Base-by-base conservation (phyloP, 1,284 basidiomycete species). In the Cryptococcus sp. region DNA sequence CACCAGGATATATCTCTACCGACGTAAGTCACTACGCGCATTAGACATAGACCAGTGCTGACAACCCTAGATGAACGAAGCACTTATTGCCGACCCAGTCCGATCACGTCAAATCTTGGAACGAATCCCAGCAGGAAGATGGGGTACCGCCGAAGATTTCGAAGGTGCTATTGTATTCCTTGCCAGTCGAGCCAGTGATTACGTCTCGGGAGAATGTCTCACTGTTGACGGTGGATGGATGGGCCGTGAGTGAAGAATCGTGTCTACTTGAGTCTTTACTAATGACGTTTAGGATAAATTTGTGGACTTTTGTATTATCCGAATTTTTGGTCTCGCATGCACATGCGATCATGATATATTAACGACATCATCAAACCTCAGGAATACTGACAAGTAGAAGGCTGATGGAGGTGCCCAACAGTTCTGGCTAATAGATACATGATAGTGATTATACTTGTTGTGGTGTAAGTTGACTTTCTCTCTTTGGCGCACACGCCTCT, bases 161-260 rank as follows among this genome's bases (percentile, higher is more conserved):
- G 90, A 88, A 36, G 93, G 93, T 5, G 88, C 90, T 0, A 77
- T 89, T 52, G 84, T 96, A n/a, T 97, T 90, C 78, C 84, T 97
- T 37, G 89, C 92, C 4, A 89, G 88, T 63, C 77, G 78, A 46
- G 93, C 91, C 1, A 89, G 88, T 66, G 85, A 90, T 74, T 97
- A 96, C 69, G 84, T 97, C 15, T 90, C 86, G 60, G 94, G 94
- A 46, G 93, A 96, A 76, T 80, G 74, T 36, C 14, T 74, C 46
- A 64, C 73, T 15, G 74, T 78, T 54, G 76, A 78, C 55, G 76
- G 76, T 55, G 76, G 76, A 58, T 78, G 76, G 76, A 78, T 78
- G 76, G 74, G 64, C 47, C 59, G 70, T 65, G 58, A 64, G 65
- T 65, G 47, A 23, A 23, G 23, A 23, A 23, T n/a, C n/a, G n/a